A percentile compares a stretch with the other conserved stretches of the same genome.
Evolutionary conservation across 2,329 filamentous ascomycete species (phyloP).

Genomic region (Coniochaeta prunicola): DNA sequence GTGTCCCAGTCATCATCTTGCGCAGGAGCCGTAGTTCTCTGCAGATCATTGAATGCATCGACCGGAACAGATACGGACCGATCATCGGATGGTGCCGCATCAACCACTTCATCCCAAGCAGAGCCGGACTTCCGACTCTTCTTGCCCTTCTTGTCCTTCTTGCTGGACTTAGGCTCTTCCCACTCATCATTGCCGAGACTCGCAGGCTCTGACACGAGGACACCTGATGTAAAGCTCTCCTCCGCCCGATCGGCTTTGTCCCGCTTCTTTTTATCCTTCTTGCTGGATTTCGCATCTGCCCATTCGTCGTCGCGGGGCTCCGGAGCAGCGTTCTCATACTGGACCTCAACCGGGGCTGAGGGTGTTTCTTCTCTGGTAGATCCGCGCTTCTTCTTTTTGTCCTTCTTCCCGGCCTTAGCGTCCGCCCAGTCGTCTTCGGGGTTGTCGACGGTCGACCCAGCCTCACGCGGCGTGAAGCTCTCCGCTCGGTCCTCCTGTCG

Average conservation of each 20-base stretch:
- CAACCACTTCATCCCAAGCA: constrained; percentile 10
- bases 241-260: background rate
- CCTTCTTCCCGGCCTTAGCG: constrained; percentile 20
- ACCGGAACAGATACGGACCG: constrained; percentile 20
- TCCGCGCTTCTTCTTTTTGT: constrained; percentile 3
- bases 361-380: background rate
- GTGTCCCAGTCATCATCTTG: constrained; percentile 21
- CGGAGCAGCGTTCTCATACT: background rate
- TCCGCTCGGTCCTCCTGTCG: background rate
- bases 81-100: constrained; percentile 15
- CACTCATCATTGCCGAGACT: constrained; percentile 13
- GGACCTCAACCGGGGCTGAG: background rate
- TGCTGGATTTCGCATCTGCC: background rate
- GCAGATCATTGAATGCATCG: constrained; percentile 20
- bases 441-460: background rate
- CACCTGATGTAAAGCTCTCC: background rate
- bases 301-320: constrained; percentile 11
- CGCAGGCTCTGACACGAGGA: background rate
- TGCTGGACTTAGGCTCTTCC: constrained; percentile 18
- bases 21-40: constrained; percentile 13
- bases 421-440: constrained; percentile 10
- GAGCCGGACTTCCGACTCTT: constrained; percentile 10
- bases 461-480: background rate
- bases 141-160: constrained; percentile 25
- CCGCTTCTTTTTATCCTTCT: constrained; percentile 1